These are phyloP conservation scores for Chlamydomonas urium DNA, from an alignment of 139 green algal genomes.

Conservation along the genomic window DNA sequence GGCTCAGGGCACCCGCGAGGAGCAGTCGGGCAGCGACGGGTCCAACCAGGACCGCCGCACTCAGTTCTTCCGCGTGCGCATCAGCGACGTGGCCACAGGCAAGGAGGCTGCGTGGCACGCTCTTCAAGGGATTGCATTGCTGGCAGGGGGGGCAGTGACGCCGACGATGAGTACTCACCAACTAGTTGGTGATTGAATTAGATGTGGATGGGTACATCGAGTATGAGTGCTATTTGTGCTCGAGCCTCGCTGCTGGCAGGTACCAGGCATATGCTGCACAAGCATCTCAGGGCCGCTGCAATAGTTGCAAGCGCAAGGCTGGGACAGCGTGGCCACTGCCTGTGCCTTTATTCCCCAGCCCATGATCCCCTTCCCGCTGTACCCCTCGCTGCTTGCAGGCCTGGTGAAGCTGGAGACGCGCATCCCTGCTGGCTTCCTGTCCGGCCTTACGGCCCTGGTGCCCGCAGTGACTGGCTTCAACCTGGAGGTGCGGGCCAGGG, in stretches of 20 bases:
- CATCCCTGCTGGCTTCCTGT: conserved; percentile 46
- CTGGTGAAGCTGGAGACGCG: conserved; percentile 53
- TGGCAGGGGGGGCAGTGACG: background rate
- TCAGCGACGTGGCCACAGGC: conserved; percentile 14
- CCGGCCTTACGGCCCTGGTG: conserved; percentile 36
- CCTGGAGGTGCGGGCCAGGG: conserved; percentile 26
- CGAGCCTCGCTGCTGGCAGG: too few relatives aligned
- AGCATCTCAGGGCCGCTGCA: background rate
- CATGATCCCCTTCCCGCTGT: background rate
- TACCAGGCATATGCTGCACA: background rate
- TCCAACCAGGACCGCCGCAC: background rate
- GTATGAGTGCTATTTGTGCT: too few relatives aligned
- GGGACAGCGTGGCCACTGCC: background rate
- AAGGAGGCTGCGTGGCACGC: background rate
- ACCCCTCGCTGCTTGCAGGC: conserved; percentile 8
- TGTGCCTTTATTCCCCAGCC: background rate
- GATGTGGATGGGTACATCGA: background rate
- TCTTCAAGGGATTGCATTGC: background rate
- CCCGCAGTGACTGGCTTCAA: conserved; percentile 43
- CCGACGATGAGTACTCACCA: background rate
- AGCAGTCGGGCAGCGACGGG: background rate
- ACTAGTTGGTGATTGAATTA: background rate
- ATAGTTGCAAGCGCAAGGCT: background rate
- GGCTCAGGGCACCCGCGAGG: too few relatives aligned
- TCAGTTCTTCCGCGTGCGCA: conserved; percentile 13